Percentiles rank a stretch among this genome's conserved stretches.
Evolutionary conservation across 108 stramenopile genomes (phyloP).

Genomic region (Cyclotella choctawhatcheeana): DNA sequence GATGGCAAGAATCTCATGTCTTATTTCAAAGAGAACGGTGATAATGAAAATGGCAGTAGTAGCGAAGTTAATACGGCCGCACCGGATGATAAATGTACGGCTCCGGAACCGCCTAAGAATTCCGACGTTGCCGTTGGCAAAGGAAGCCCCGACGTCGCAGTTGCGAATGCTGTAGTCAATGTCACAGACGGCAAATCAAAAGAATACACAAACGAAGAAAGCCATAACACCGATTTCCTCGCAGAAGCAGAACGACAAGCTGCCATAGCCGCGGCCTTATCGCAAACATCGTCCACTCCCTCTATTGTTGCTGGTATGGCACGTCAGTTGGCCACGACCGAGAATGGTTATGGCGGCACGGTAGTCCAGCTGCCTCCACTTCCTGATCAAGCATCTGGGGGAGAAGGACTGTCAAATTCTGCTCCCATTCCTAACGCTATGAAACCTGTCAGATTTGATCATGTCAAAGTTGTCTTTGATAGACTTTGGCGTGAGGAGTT

Average conservation of each 20-base stretch:
- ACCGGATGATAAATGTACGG: too few species aligned
- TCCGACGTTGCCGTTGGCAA: too few species aligned
- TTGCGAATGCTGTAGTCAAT: too few species aligned
- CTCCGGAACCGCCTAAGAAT: too few species aligned
- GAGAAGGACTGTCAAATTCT: not conserved
- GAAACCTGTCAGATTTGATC: constrained; percentile 37
- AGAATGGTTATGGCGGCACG: not conserved
- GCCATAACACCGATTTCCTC: not conserved
- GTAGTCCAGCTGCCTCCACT: constrained; percentile 2
- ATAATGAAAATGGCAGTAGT: too few species aligned
- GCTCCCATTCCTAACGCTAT: not conserved
- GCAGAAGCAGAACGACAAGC: constrained; percentile 52
- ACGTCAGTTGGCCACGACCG: not conserved
- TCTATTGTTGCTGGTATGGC: not conserved
- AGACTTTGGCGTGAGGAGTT: not conserved
- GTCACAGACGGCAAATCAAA: too few species aligned
- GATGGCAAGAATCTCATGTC: too few species aligned
- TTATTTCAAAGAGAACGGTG: too few species aligned
- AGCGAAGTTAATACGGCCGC: too few species aligned
- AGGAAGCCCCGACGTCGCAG: too few species aligned
- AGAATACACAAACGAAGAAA: not conserved
- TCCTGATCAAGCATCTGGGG: not conserved
- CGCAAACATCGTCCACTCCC: constrained; percentile 22
- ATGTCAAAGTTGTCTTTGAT: constrained; percentile 38
- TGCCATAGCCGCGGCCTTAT: constrained; percentile 47